These are phyloP conservation scores for Schizosaccharomyces lindneri DNA, from an alignment of 805 yeast species.

Conservation along the genomic window DNA sequence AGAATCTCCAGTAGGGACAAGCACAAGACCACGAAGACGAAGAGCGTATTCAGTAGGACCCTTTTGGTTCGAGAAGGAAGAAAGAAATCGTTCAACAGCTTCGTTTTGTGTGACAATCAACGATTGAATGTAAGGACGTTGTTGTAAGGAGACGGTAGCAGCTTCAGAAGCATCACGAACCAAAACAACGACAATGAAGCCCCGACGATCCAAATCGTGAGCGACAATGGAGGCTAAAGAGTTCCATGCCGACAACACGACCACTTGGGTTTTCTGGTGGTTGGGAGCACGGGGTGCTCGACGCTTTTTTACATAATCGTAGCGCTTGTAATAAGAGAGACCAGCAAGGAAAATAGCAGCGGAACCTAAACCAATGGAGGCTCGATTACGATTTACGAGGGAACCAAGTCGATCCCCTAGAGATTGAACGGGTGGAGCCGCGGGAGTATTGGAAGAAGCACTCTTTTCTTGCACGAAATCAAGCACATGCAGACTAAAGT, in stretches of 20 bases:
- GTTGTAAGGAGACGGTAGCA: not conserved
- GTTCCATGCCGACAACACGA: not conserved
- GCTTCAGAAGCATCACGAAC: not conserved
- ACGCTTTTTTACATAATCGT: not conserved
- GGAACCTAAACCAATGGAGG: not conserved
- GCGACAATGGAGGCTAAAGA: not conserved
- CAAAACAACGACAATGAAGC: not conserved
- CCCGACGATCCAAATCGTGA: not conserved
- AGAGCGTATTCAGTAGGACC: not conserved
- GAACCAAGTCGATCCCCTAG: not conserved
- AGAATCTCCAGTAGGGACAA: not conserved
- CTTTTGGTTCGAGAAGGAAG: not conserved
- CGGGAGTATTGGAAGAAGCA: not conserved
- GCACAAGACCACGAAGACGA: not conserved
- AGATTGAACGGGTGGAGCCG: not conserved
- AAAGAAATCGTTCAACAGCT: not conserved
- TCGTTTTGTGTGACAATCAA: not conserved
- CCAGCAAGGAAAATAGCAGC: not conserved
- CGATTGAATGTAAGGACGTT: slow-evolving; percentile 1
- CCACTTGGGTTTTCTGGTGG: not conserved
- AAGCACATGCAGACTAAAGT: not conserved
- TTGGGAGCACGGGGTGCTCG: not conserved
- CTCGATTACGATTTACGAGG: not conserved
- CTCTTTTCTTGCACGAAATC: not conserved
- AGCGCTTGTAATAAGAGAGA: not conserved